Evolutionary conservation across 1,284 basidiomycete species (phyloP).

Genomic region (Ganoderma sinense): DNA sequence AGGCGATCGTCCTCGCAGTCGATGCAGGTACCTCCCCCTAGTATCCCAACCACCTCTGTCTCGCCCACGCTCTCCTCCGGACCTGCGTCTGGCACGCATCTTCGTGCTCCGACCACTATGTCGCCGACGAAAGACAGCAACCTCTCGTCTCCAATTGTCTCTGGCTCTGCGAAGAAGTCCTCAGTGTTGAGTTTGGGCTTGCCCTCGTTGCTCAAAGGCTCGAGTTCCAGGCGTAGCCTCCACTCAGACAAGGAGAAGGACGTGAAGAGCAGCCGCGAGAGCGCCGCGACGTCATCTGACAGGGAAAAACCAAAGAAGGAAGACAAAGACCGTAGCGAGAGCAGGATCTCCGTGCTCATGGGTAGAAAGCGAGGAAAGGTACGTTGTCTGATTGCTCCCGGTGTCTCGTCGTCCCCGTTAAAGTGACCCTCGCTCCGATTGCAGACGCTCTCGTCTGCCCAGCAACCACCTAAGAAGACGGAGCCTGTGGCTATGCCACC

Average conservation of each 20-base stretch:
- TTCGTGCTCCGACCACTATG: slow-evolving; percentile 47
- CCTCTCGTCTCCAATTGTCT: slow-evolving; percentile 60
- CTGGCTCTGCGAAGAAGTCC: slow-evolving; percentile 73
- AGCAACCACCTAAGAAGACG: slow-evolving; percentile 65
- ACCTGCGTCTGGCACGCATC: slow-evolving; percentile 46
- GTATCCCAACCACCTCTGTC: slow-evolving; percentile 35
- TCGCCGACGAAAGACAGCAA: slow-evolving; percentile 59
- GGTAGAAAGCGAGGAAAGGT: slow-evolving; percentile 94
- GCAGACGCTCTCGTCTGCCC: slow-evolving; percentile 87
- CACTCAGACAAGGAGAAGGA: slow-evolving; percentile 72
- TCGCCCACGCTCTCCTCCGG: slow-evolving; percentile 64
- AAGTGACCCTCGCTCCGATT: slow-evolving; percentile 14
- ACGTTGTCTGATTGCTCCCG: slow-evolving; percentile 31
- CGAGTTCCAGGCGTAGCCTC: slow-evolving; percentile 81
- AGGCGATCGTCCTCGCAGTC: slow-evolving; percentile 91
- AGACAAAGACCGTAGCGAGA: slow-evolving; percentile 84
- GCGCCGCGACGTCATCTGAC: slow-evolving; percentile 48
- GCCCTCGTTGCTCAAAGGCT: slow-evolving; percentile 83
- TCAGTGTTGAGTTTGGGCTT: slow-evolving; percentile 80
- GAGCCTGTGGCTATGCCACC: slow-evolving; percentile 80
- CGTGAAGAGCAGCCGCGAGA: slow-evolving; percentile 48
- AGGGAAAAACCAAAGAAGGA: slow-evolving; percentile 78
- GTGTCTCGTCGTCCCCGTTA: background rate
- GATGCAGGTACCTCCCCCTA: slow-evolving; percentile 58
- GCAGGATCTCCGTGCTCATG: slow-evolving; percentile 87